Base-by-base conservation (phyloP, 306 rosid species). In the Corylus avellana region DNA sequence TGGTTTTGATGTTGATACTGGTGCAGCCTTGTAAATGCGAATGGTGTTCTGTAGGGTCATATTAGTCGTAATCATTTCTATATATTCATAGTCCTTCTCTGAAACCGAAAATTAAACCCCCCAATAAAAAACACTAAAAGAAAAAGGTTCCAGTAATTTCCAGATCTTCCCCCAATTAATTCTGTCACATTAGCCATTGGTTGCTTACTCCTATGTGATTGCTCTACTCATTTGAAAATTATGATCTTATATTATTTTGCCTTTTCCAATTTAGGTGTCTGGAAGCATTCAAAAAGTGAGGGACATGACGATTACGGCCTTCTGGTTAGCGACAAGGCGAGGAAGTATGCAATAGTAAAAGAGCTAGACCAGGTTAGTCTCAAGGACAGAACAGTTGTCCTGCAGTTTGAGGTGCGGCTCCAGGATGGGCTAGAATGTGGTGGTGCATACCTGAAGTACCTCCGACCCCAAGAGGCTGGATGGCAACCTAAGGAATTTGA, bases 381-480 rank as follows among this genome's bases (percentile, higher is more conserved):
- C 25, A 90, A 84, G 86, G 99, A 93, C 25, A 92, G 90, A 54
- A 82, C 92, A 27, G 82, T 91, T 77, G 98, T 90, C 49, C 97
- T 95, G 25, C 99, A 95, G 85, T 95, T 87, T 37, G 99, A 95
- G 88, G 85, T 86, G 39, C 95, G 98, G 67, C 91, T 95, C 18
- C 99, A 95, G 62, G 86, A 93, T 69, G 99, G 98, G 77, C 97
- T 95, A 32, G 99, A 95, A 84, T 95, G 99, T 84, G 99, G 99
- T 75, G 99, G 99, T 70, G 99, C 99, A 7, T 95, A 95, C 87
- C 83, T 95, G 78, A 95, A 95, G 77, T 95, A 88, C 80, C 96
- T 95, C 69, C 92, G 91, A 64, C 92, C 99, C 13, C 99, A 95
- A 84, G 93, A 81, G 61, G 93, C 87, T 13, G 99, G 97, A 22